Evolutionary conservation across 106 monocot species (phyloP).

Genomic region (Acorus calamus): DNA sequence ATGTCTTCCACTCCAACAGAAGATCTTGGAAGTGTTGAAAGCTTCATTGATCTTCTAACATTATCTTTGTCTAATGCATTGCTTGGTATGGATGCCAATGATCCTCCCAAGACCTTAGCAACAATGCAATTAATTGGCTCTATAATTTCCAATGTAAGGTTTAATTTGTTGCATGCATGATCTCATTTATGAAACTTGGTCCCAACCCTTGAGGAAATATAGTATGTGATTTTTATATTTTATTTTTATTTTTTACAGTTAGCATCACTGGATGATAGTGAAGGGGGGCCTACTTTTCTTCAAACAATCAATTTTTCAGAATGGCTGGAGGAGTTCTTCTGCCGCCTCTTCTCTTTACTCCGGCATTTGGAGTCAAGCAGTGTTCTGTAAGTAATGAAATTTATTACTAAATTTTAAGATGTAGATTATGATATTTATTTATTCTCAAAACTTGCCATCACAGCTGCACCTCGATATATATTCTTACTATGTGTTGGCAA

Average conservation of each 20-base stretch:
- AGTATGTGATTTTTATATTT: conserved; percentile 3
- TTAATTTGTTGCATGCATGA: neutral
- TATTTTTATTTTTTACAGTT: conserved; percentile 31
- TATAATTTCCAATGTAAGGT: conserved; percentile 88
- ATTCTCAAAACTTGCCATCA: no score
- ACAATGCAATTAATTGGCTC: conserved; percentile 97
- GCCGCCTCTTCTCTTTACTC: conserved; percentile 85
- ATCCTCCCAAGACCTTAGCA: conserved; percentile 96
- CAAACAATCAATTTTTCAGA: conserved; percentile 61
- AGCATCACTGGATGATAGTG: conserved; percentile 37
- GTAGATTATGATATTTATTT: no score
- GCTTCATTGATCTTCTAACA: conserved; percentile 40
- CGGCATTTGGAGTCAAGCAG: conserved; percentile 76
- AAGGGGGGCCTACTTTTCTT: conserved; percentile 36
- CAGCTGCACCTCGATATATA: neutral
- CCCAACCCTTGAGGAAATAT: no score
- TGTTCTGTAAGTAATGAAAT: conserved; percentile 43
- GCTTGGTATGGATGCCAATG: conserved; percentile 99
- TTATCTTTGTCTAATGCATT: conserved; percentile 84
- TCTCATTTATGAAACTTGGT: no score
- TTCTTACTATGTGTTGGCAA: conserved; percentile 2
- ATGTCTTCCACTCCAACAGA: conserved; percentile 25
- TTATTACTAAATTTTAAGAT: no score
- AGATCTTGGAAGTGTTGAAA: conserved; percentile 15
- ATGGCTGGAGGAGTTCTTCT: conserved; percentile 98